A percentile compares a stretch with the other conserved stretches of the same genome.
phyloP scores from a whole-genome alignment of 169 alveolate species.

The Amoebophrya sp. region DNA sequence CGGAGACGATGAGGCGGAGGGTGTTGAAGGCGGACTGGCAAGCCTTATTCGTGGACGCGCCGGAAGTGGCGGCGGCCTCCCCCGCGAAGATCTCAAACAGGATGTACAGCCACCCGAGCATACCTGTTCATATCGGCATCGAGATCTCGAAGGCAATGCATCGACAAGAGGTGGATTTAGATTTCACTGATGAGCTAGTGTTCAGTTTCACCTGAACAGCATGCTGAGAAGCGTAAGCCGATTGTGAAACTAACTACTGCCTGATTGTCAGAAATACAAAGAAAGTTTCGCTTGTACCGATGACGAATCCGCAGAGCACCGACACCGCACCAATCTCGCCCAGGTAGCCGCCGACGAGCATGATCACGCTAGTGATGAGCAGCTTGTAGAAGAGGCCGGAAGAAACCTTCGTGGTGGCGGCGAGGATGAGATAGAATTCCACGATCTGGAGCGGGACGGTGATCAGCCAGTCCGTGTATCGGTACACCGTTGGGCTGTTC shows the following conservation, averaged over 20 bases:
- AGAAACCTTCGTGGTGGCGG: not conserved
- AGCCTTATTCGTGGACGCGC: not conserved
- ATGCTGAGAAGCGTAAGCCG: too few species aligned
- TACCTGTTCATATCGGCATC: too few species aligned
- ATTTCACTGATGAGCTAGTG: too few species aligned
- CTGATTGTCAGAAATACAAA: too few species aligned
- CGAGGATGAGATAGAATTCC: not conserved
- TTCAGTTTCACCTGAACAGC: too few species aligned
- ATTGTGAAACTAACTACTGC: too few species aligned
- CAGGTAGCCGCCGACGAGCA: not conserved
- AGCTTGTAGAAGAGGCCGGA: not conserved
- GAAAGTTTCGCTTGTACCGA: not conserved
- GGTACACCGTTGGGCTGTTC: not conserved
- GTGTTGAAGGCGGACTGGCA: not conserved
- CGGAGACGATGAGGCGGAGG: not conserved
- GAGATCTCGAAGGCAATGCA: too few species aligned
- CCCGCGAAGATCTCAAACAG: not conserved
- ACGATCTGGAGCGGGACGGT: conserved; percentile 1
- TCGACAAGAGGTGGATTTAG: too few species aligned
- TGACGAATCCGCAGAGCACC: not conserved
- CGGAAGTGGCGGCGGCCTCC: conserved; percentile 1
- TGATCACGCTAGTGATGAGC: not conserved
- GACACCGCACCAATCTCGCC: not conserved
- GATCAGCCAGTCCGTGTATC: not conserved
- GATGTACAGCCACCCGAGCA: not conserved